phyloP scores from a whole-genome alignment of 2,329 filamentous ascomycete genomes.

The Lasiodiplodia sp. region DNA sequence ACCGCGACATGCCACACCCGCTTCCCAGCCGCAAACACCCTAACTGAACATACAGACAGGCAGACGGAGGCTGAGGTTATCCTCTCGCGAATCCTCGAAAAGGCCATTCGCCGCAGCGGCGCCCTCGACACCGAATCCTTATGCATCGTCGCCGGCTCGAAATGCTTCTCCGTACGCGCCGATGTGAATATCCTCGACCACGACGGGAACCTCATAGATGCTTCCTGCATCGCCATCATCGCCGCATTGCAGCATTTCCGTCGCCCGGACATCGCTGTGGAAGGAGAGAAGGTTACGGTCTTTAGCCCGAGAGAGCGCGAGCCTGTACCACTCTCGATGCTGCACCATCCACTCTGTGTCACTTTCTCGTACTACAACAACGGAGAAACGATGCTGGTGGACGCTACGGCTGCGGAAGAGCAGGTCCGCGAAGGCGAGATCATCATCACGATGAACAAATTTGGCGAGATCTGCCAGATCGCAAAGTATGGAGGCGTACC shows the following conservation, averaged over 20 bases:
- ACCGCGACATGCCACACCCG: not conserved
- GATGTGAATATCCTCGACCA: conserved; percentile 92
- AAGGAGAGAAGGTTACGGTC: conserved; percentile 83
- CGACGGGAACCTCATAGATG: conserved; percentile 89
- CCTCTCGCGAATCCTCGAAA: conserved; percentile 88
- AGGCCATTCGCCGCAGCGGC: conserved; percentile 88
- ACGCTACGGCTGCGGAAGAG: conserved; percentile 77
- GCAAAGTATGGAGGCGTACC: conserved; percentile 87
- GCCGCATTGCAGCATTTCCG: conserved; percentile 90
- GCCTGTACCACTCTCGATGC: conserved; percentile 86
- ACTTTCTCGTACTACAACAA: conserved; percentile 86
- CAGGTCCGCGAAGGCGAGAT: conserved; percentile 76
- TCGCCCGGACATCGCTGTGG: conserved; percentile 85
- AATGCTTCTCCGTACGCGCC: conserved; percentile 89
- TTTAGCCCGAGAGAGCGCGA: conserved; percentile 87
- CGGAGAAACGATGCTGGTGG: conserved; percentile 74
- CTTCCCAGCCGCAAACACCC: conserved; percentile 32
- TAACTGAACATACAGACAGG: conserved; percentile 58
- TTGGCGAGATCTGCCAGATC: conserved; percentile 90
- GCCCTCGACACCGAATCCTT: conserved; percentile 95
- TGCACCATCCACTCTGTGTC: conserved; percentile 90
- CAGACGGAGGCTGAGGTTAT: conserved; percentile 85
- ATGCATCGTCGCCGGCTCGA: conserved; percentile 87
- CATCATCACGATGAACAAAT: conserved; percentile 85
- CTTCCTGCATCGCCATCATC: conserved; percentile 84